These are phyloP conservation scores for Schwanniomyces pseudopolymorphus DNA, from an alignment of 805 yeast genomes.

Conservation along the genomic window DNA sequence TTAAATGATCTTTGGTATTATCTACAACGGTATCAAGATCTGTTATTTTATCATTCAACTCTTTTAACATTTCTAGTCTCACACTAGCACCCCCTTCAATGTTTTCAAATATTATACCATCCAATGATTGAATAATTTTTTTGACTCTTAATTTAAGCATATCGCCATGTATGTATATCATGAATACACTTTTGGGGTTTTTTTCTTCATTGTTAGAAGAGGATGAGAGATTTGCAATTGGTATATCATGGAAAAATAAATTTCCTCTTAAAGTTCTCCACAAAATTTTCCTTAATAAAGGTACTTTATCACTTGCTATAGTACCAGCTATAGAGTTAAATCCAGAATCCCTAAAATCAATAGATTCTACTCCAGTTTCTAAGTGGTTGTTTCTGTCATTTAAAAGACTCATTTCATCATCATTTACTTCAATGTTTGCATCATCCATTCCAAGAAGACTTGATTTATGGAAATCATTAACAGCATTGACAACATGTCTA, in stretches of 20 bases:
- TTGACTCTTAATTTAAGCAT: conserved; percentile 32
- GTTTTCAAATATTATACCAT: conserved; percentile 38
- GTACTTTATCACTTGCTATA: conserved; percentile 34
- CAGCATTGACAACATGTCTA: conserved; percentile 31
- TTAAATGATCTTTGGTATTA: conserved; percentile 34
- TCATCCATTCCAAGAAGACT: conserved; percentile 11
- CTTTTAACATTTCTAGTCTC: conserved; percentile 25
- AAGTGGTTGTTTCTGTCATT: conserved; percentile 18
- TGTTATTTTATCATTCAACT: conserved; percentile 29
- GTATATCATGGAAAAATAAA: conserved; percentile 39
- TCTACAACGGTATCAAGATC: conserved; percentile 34
- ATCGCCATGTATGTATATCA: conserved; percentile 43
- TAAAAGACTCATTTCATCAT: conserved; percentile 29
- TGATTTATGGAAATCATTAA: conserved; percentile 33
- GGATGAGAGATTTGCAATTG: conserved; percentile 23
- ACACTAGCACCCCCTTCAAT: conserved; percentile 28
- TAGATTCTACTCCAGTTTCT: conserved; percentile 21
- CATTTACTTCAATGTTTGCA: conserved; percentile 20
- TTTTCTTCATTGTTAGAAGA: conserved; percentile 14
- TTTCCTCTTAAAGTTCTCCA: conserved; percentile 47
- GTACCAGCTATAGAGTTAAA: conserved; percentile 38
- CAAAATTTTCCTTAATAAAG: conserved; percentile 36
- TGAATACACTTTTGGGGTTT: conserved; percentile 34
- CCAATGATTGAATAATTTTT: conserved; percentile 36
- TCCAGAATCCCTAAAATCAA: conserved; percentile 20